phyloP scores from a whole-genome alignment of 192 early-diverging fungal genomes.

The Phlyctochytrium planicorne region DNA sequence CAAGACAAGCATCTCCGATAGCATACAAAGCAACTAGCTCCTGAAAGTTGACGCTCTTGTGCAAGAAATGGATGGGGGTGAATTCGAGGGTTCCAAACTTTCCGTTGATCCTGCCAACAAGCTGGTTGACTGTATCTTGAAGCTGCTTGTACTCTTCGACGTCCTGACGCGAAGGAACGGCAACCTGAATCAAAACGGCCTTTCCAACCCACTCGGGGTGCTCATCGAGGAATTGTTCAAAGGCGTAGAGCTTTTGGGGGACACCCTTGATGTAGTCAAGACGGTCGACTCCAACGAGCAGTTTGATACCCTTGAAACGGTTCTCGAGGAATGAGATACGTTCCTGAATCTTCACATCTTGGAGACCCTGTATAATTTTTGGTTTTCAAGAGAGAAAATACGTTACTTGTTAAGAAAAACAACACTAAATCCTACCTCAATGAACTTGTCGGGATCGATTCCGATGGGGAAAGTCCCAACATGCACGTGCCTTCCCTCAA shows the following conservation, averaged over 20 bases:
- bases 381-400: too few species aligned
- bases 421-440: conserved; percentile 58
- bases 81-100: conserved; percentile 93
- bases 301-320: conserved; percentile 80
- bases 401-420: background rate
- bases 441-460: conserved; percentile 94
- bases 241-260: conserved; percentile 96
- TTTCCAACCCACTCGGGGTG: conserved; percentile 92
- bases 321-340: conserved; percentile 80
- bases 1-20: conserved; percentile 91
- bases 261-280: conserved; percentile 99
- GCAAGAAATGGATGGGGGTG: conserved; percentile 97
- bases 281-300: conserved; percentile 97
- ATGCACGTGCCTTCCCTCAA: conserved; percentile 88
- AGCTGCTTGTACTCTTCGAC: conserved; percentile 98
- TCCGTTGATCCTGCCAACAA: conserved; percentile 98
- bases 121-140: conserved; percentile 89
- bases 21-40: conserved; percentile 97
- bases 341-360: conserved; percentile 61
- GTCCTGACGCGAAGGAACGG: conserved; percentile 96
- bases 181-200: conserved; percentile 95
- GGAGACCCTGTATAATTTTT: conserved; percentile 57
- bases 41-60: conserved; percentile 91
- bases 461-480: conserved; percentile 99
- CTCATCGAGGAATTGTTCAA: conserved; percentile 84